These are phyloP conservation scores for Dendrobium catenatum DNA, from an alignment of 106 monocot species.

Conservation along the genomic window DNA sequence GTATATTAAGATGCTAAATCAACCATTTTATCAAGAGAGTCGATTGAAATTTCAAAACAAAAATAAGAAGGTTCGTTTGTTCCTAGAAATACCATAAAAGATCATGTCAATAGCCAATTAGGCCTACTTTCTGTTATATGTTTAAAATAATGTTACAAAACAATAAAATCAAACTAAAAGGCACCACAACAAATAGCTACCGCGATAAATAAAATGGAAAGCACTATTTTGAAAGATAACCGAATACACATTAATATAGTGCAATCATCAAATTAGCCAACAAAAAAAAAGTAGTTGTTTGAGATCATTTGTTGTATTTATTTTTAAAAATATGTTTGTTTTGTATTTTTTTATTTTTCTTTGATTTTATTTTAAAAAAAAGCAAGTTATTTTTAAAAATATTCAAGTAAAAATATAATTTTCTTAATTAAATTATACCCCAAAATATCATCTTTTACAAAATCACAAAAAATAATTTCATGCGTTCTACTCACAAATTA, in stretches of 20 bases:
- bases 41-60: background rate
- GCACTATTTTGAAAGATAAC: background rate
- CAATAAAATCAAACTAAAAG: background rate
- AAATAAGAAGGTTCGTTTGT: background rate
- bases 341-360: too few species aligned
- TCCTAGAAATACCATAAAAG: background rate
- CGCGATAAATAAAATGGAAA: background rate
- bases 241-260: background rate
- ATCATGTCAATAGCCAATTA: background rate
- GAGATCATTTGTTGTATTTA: too few species aligned
- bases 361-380: too few species aligned
- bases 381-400: too few species aligned
- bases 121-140: background rate
- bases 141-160: background rate
- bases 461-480: too few species aligned
- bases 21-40: background rate
- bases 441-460: too few species aligned
- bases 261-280: background rate
- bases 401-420: too few species aligned
- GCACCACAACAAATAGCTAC: background rate
- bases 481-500: too few species aligned
- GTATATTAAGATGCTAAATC: background rate
- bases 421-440: background rate
- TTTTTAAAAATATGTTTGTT: too few species aligned
- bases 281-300: too few species aligned